Conservation (phyloP, 73 alveolate genomes). For the Paramecium pentaurelia region DNA sequence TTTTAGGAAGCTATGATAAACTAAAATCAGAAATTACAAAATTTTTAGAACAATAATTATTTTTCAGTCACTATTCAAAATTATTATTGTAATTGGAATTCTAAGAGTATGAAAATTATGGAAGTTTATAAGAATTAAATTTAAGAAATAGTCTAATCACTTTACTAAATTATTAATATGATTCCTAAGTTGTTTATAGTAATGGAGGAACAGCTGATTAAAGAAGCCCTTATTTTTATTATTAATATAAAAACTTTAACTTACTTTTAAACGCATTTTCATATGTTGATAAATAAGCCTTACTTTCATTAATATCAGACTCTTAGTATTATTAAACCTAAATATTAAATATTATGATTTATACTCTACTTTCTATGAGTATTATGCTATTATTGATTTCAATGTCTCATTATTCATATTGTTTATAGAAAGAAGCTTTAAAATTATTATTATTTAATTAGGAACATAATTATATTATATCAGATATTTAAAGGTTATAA, state of each 20-base stretch:
- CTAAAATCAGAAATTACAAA: not conserved
- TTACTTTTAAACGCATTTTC: not conserved
- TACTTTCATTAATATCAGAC: not conserved
- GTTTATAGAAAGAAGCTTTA: not conserved
- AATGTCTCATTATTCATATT: not conserved
- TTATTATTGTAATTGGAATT: not conserved
- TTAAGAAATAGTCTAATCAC: not conserved
- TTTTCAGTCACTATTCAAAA: not conserved
- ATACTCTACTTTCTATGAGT: not conserved
- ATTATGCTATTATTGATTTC: not conserved
- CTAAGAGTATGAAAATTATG: not conserved
- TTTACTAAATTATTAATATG: not conserved
- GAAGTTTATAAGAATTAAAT: not conserved
- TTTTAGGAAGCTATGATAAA: not conserved
- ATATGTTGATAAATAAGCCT: not conserved
- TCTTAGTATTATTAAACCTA: not conserved
- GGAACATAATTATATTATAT: not conserved
- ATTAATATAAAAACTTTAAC: not conserved
- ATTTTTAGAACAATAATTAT: not conserved
- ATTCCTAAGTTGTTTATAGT: not conserved
- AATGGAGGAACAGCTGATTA: not conserved
- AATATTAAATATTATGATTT: not conserved
- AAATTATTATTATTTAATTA: not conserved
- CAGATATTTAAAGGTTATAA: not conserved
- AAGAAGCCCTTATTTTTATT: not conserved